Evolutionary conservation across 441 rosid genomes (phyloP), one percentile per base, ranked within the genome.

Genomic region (Manihot esculenta): DNA sequence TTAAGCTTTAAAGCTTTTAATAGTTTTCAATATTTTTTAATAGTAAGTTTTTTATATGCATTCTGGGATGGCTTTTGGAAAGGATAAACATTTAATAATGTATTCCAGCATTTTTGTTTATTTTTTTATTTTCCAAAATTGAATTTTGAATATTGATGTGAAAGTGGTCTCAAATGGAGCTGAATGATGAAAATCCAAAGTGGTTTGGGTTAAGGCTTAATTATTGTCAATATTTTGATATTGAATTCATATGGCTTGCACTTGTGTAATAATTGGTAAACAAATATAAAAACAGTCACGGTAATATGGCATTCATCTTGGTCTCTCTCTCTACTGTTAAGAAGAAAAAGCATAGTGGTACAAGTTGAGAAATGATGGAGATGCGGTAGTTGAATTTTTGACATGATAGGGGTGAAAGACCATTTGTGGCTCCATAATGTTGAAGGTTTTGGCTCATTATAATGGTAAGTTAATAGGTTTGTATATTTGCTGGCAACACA

Each of bases 301-400:
- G 5, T 62, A 68, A 35, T 66, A 41, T 56, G 14, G 8, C 60
- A 51, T 66, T 47, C 11, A 38, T 56, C 10, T 45, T 30, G 26
- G 61, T n/a, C 70, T 24, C 30, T 38, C 30, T 38, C 7, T 7
- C 42, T 38, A 21, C 1, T 45, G 1, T 56, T 20, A 66, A 26
- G 42, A 64, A 42, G 59, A 38, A 44, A 14, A 17, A 64, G 35
- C 20, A 27, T 17, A 23, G 44, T 45, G 6, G 20, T 53, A 21
- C 58, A 47, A 63, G 21, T 56, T 51, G 57, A 53, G 11, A 61
- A 38, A 56, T 21, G n/a, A 33, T 55, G 51, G 33, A n/a, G 42
- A 48, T 48, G 0, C 14, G 38, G 5, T 30, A 14, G 8, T 23
- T 1, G 51, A 27, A 15, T 47, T 23, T n/a, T 44, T 59, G 66